Conservation (phyloP, 192 early-diverging fungal species). For the Funneliformis geosporum region DNA sequence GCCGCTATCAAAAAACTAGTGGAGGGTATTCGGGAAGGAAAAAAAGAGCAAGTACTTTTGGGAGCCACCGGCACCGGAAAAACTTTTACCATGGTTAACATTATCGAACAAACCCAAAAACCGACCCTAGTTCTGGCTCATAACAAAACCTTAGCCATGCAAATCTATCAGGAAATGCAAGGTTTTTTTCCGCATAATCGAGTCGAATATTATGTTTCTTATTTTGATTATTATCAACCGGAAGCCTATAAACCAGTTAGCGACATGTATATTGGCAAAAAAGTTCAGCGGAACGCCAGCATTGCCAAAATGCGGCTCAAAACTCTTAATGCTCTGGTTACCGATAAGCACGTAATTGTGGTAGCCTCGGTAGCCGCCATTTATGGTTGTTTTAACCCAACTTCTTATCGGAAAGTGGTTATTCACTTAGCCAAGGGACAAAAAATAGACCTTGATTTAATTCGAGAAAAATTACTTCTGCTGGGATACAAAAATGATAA, state of each 20-base stretch:
- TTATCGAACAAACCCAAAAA: conserved; percentile 25
- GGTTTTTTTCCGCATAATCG: conserved; percentile 17
- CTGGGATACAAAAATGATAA: neutral
- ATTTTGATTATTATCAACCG: conserved; percentile 23
- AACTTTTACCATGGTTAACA: conserved; percentile 27
- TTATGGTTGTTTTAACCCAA: conserved; percentile 6
- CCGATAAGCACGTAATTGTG: neutral
- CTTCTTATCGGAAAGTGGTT: neutral
- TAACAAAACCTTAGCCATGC: conserved; percentile 21
- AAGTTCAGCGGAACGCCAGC: too few species aligned
- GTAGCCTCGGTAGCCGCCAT: neutral
- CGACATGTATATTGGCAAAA: too few species aligned
- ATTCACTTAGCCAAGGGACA: conserved; percentile 3
- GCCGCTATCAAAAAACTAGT: neutral
- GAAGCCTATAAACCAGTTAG: conserved; percentile 16
- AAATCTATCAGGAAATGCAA: conserved; percentile 30
- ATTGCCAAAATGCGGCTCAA: too few species aligned
- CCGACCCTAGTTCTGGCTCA: conserved; percentile 17
- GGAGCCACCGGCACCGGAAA: conserved; percentile 22
- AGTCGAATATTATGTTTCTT: conserved; percentile 26
- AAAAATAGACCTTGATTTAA: too few species aligned
- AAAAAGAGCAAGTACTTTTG: conserved; percentile 16
- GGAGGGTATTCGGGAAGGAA: neutral
- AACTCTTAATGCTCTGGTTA: conserved; percentile 6
- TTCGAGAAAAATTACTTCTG: neutral